Evolutionary conservation across 208 protist species (phyloP).

Genomic region (Chromosphaera perkinsii): DNA sequence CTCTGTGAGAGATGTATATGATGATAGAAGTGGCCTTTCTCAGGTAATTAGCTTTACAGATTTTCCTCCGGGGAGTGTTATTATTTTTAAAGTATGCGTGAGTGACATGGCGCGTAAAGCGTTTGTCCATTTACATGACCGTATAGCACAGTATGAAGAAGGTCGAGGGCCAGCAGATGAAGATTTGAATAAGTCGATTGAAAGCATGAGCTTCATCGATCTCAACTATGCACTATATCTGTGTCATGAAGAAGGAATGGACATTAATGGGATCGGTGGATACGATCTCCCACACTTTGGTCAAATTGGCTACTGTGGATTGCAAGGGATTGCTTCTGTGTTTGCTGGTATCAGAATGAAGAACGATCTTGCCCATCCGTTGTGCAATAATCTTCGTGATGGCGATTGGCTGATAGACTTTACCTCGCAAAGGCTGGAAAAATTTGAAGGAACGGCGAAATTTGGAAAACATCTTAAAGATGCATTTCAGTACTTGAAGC

Average conservation of each 20-base stretch:
- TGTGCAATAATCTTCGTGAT: constrained; percentile 48
- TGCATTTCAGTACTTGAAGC: constrained; percentile 42
- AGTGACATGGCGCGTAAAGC: no score
- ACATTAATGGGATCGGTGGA: neutral
- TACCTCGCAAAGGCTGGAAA: constrained; percentile 26
- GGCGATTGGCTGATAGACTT: constrained; percentile 60
- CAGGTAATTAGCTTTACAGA: no score
- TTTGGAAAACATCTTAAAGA: constrained; percentile 26
- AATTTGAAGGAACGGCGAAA: neutral
- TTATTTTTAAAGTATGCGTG: no score
- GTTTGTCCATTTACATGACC: no score
- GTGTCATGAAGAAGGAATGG: constrained; percentile 40
- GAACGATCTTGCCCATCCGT: constrained; percentile 52
- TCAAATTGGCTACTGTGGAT: constrained; percentile 32
- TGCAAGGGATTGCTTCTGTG: constrained; percentile 25
- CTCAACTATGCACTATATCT: constrained; percentile 48
- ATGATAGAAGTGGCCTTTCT: no score
- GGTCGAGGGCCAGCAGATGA: no score
- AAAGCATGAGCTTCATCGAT: constrained; percentile 25
- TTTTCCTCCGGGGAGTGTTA: no score
- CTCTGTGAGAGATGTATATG: no score
- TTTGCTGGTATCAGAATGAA: neutral
- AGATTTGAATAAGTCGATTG: neutral
- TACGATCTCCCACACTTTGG: constrained; percentile 25
- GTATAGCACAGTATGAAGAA: no score